These are phyloP conservation scores for Annona squamosa DNA, from an alignment of 164 flowering plant species.

Conservation along the genomic window DNA sequence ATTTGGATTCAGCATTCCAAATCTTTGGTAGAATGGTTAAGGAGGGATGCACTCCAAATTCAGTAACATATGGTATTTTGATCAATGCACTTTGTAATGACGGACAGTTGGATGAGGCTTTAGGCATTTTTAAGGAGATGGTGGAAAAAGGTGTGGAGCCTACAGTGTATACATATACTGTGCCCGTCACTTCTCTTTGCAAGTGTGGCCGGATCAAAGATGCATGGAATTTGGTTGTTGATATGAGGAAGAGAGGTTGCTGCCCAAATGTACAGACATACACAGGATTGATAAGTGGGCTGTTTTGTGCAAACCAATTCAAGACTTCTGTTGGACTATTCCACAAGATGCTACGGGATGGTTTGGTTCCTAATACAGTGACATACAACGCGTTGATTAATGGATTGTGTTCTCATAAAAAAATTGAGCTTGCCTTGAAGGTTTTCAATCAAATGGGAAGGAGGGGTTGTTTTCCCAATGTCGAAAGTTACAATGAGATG, in stretches of 20 bases:
- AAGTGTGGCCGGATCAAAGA: constrained; percentile 42
- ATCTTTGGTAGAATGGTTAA: constrained; percentile 51
- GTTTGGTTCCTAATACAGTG: constrained; percentile 50
- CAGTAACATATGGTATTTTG: constrained; percentile 56
- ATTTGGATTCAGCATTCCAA: constrained; percentile 48
- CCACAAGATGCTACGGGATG: constrained; percentile 52
- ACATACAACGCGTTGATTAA: constrained; percentile 67
- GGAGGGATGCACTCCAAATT: constrained; percentile 58
- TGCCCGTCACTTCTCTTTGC: constrained; percentile 49
- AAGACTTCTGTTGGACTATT: constrained; percentile 61
- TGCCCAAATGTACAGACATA: constrained; percentile 67
- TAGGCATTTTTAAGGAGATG: constrained; percentile 59
- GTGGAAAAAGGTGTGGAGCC: constrained; percentile 54
- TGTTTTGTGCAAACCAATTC: constrained; percentile 30
- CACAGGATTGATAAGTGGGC: constrained; percentile 64
- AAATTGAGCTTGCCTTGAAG: constrained; percentile 34
- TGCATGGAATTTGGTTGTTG: constrained; percentile 39
- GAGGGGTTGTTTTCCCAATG: constrained; percentile 28
- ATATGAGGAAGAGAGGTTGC: constrained; percentile 53
- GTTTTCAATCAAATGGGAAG: constrained; percentile 52
- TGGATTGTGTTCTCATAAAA: constrained; percentile 39
- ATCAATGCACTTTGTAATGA: constrained; percentile 64
- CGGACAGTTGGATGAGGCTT: constrained; percentile 62
- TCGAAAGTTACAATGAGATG: constrained; percentile 57
- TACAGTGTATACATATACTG: constrained; percentile 61